These are phyloP conservation scores for Lanmaoa rubissima DNA, from an alignment of 768 basidiomycete species.

Conservation along the genomic window DNA sequence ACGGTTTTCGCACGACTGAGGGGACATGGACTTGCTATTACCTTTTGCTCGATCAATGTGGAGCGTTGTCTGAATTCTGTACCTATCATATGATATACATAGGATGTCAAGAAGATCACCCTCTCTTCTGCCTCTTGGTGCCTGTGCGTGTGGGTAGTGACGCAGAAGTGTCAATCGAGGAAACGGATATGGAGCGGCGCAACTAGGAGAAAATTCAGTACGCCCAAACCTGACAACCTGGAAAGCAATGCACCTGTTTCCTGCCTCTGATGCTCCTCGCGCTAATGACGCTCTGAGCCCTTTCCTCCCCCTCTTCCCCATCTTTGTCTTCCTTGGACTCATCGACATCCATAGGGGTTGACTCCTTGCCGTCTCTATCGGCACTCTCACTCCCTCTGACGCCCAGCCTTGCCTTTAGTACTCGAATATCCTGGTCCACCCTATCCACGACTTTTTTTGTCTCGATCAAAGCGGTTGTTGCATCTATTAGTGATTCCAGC, in stretches of 20 bases:
- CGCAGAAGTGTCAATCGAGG: constrained; percentile 69
- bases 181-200: constrained; percentile 69
- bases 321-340: constrained; percentile 35
- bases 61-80: constrained; percentile 1
- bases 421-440: constrained; percentile 80
- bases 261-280: constrained; percentile 53
- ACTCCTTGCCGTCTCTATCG: constrained; percentile 38
- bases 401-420: constrained; percentile 61
- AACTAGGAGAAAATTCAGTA: constrained; percentile 32
- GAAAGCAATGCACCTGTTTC: constrained; percentile 45
- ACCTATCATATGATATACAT: constrained; percentile 4
- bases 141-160: constrained; percentile 49
- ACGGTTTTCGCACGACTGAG: constrained; percentile 54
- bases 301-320: constrained; percentile 46
- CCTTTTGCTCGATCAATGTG: constrained; percentile 15
- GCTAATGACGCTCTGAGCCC: constrained; percentile 67
- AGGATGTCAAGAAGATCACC: constrained; percentile 24
- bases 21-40: background rate
- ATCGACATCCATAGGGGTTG: constrained; percentile 52
- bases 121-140: constrained; percentile 59
- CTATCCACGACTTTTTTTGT: constrained; percentile 86
- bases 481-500: constrained; percentile 72
- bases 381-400: constrained; percentile 46
- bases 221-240: background rate
- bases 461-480: constrained; percentile 75